Evolutionary conservation across 2,329 filamentous ascomycete species (phyloP).

Genomic region (Aspergillus terreus): DNA sequence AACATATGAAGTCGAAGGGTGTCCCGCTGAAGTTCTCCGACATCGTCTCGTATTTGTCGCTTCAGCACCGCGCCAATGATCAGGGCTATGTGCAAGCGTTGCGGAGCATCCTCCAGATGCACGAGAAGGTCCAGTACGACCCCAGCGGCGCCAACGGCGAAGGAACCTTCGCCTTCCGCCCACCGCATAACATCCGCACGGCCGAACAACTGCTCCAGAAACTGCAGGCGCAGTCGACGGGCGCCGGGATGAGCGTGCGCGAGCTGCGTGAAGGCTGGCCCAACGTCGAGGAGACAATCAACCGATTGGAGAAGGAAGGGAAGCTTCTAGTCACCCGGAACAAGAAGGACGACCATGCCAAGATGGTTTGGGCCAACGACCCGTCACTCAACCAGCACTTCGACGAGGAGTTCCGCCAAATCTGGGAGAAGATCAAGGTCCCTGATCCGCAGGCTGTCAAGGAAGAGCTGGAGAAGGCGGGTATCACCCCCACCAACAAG

Average conservation of each 20-base stretch:
- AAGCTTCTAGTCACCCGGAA: slow-evolving; percentile 81
- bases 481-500: slow-evolving; percentile 80
- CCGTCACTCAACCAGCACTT: slow-evolving; percentile 70
- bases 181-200: slow-evolving; percentile 77
- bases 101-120: slow-evolving; percentile 63
- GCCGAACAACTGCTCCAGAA: slow-evolving; percentile 73
- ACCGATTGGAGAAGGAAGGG: slow-evolving; percentile 71
- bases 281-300: slow-evolving; percentile 73
- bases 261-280: slow-evolving; percentile 96
- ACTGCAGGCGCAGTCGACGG: slow-evolving; percentile 76
- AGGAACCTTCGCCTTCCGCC: slow-evolving; percentile 78
- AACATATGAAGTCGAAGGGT: slow-evolving; percentile 71
- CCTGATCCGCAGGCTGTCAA: slow-evolving; percentile 74
- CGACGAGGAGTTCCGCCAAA: slow-evolving; percentile 75
- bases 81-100: slow-evolving; percentile 59
- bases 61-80: slow-evolving; percentile 60
- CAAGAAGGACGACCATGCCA: slow-evolving; percentile 85
- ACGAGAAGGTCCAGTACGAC: slow-evolving; percentile 60
- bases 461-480: slow-evolving; percentile 69
- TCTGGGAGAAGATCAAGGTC: slow-evolving; percentile 78
- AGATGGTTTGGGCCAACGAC: slow-evolving; percentile 86
- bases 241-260: slow-evolving; percentile 76
- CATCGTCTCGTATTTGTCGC: slow-evolving; percentile 75
- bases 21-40: slow-evolving; percentile 67
- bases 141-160: slow-evolving; percentile 60